phyloP scores from a whole-genome alignment of 805 yeast species.

The Metschnikowia dekortorum region DNA sequence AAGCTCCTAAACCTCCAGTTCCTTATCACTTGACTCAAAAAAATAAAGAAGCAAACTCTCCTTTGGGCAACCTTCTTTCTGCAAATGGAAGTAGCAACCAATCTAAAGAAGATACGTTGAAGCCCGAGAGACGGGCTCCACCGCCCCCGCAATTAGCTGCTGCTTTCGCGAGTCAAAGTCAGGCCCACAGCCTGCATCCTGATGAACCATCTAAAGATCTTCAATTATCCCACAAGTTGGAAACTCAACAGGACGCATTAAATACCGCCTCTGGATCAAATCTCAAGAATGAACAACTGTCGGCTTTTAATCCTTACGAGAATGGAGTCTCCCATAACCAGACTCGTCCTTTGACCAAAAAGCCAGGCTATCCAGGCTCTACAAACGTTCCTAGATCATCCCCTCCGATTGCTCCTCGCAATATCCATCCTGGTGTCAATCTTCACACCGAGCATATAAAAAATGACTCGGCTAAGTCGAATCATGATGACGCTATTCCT shows the following conservation, averaged over 20 bases:
- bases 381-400: conserved; percentile 15
- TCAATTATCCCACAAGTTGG: background rate
- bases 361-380: conserved; percentile 24
- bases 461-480: conserved; percentile 20
- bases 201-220: conserved; percentile 3
- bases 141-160: conserved; percentile 40
- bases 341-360: conserved; percentile 12
- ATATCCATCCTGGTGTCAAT: conserved; percentile 31
- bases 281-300: background rate
- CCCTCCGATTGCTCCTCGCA: conserved; percentile 31
- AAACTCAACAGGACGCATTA: background rate
- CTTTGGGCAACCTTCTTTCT: conserved; percentile 29
- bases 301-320: conserved; percentile 1
- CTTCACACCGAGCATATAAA: conserved; percentile 24
- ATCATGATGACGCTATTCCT: conserved; percentile 2
- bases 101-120: conserved; percentile 23
- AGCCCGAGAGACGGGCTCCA: conserved; percentile 54
- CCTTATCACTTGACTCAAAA: conserved; percentile 34
- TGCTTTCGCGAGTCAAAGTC: background rate
- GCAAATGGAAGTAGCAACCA: conserved; percentile 17
- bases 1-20: conserved; percentile 42
- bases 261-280: background rate
- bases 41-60: conserved; percentile 20
- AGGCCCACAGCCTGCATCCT: background rate
- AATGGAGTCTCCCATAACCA: conserved; percentile 13